These are phyloP conservation scores for Hypoxylon trugodes DNA, from an alignment of 495 filamentous ascomycete genomes.

Conservation along the genomic window DNA sequence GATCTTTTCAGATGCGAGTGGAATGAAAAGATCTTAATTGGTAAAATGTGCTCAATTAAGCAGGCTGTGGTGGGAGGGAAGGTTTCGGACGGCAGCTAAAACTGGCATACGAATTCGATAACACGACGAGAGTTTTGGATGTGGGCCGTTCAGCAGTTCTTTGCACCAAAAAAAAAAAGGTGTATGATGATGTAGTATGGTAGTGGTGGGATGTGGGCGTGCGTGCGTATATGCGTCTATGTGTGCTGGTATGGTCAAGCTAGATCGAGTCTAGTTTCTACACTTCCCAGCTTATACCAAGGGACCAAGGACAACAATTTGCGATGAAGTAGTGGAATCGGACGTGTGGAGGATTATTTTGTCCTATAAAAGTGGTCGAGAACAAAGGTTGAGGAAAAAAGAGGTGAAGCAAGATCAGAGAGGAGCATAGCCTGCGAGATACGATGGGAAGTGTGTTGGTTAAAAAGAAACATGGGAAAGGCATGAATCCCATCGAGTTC, in stretches of 20 bases:
- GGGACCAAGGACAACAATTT: not conserved
- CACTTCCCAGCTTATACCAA: slow-evolving; percentile 1
- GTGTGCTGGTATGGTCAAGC: slow-evolving; percentile 15
- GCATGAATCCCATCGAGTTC: slow-evolving; percentile 45
- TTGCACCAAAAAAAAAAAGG: too few relatives aligned
- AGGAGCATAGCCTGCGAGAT: slow-evolving; percentile 30
- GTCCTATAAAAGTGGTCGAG: slow-evolving; percentile 4
- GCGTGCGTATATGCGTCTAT: not conserved
- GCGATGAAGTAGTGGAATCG: slow-evolving; percentile 2
- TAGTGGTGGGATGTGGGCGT: not conserved
- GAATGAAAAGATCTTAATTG: not conserved
- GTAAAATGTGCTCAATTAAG: slow-evolving; percentile 24
- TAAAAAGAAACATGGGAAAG: slow-evolving; percentile 50
- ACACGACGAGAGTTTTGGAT: slow-evolving; percentile 10
- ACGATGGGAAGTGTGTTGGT: slow-evolving; percentile 38
- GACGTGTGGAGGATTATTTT: not conserved
- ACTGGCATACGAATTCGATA: slow-evolving; percentile 20
- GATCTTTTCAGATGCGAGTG: not conserved
- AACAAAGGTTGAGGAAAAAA: slow-evolving; percentile 17
- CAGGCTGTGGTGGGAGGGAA: slow-evolving; percentile 19
- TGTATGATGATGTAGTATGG: too few relatives aligned
- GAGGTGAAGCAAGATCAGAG: slow-evolving; percentile 24
- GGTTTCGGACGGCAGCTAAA: slow-evolving; percentile 27
- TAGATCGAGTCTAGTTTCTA: slow-evolving; percentile 2
- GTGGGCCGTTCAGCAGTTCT: slow-evolving; percentile 16